Conservation (phyloP, 164 flowering plant genomes). For the Berberis thunbergii region DNA sequence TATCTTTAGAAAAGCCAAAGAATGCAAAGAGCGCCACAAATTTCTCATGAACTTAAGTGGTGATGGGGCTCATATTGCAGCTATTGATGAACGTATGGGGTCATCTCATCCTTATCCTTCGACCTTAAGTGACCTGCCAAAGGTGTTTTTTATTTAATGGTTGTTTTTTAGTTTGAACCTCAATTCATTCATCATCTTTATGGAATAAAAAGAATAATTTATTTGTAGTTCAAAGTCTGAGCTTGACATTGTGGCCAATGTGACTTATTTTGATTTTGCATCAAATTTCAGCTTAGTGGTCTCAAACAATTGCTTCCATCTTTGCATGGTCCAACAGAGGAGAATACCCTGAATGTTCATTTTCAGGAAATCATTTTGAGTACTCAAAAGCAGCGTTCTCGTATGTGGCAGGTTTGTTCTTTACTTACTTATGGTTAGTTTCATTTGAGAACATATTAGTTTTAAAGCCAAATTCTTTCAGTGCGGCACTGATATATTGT, state of each 20-base stretch:
- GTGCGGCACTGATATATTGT: too few species aligned
- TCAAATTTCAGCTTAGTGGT: constrained; percentile 72
- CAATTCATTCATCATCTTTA: background rate
- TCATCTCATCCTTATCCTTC: constrained; percentile 93
- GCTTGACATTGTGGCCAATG: background rate
- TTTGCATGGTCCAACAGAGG: constrained; percentile 77
- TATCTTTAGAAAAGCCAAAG: constrained; percentile 75
- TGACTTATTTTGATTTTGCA: constrained; percentile 8
- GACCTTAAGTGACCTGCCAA: constrained; percentile 91
- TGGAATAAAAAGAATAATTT: background rate
- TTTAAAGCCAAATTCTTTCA: too few species aligned
- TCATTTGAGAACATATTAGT: too few species aligned
- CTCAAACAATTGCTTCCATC: constrained; percentile 74
- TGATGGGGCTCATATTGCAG: constrained; percentile 70
- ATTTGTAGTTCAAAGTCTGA: too few species aligned
- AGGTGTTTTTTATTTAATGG: constrained; percentile 30
- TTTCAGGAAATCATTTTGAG: constrained; percentile 56
- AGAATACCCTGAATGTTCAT: constrained; percentile 61
- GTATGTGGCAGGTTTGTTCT: too few species aligned
- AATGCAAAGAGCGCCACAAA: constrained; percentile 92
- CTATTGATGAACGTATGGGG: constrained; percentile 96
- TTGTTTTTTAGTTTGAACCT: background rate
- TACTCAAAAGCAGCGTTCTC: too few species aligned
- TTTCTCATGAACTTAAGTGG: constrained; percentile 65
- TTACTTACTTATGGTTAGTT: too few species aligned